A percentile compares a stretch with the other conserved stretches of the same genome.
These are phyloP conservation scores for Rhizophlyctis rosea DNA, from an alignment of 192 early-diverging fungal genomes.

Conservation along the genomic window DNA sequence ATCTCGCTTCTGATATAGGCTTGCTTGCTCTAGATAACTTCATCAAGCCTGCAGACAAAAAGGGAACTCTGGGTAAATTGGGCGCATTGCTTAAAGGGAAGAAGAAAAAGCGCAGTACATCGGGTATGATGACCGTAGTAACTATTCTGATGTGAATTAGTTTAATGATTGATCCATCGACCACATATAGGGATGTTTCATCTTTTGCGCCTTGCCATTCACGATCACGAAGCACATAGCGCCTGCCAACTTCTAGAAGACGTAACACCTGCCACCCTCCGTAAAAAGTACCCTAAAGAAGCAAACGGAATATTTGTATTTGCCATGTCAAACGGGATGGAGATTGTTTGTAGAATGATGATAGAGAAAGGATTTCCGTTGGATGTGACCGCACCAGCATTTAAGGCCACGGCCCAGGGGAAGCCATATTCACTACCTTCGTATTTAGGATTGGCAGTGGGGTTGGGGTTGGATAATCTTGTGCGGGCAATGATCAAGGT, in stretches of 20 bases:
- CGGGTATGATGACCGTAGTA: no score
- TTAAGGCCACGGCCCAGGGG: background rate
- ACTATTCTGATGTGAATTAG: no score
- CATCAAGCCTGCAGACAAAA: constrained; percentile 20
- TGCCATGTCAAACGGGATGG: constrained; percentile 48
- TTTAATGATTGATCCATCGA: no score
- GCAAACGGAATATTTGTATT: constrained; percentile 43
- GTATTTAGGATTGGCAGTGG: constrained; percentile 49
- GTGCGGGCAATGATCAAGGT: constrained; percentile 54
- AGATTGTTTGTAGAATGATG: constrained; percentile 47
- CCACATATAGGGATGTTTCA: constrained; percentile 38
- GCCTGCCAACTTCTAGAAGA: constrained; percentile 41
- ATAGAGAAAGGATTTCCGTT: constrained; percentile 55
- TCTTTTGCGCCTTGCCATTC: constrained; percentile 40
- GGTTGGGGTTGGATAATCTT: constrained; percentile 43
- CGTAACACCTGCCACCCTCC: constrained; percentile 25
- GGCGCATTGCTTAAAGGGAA: constrained; percentile 36
- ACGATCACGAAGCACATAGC: constrained; percentile 28
- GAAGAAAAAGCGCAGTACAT: constrained; percentile 35
- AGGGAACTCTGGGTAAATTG: constrained; percentile 32
- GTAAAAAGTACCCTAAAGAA: constrained; percentile 44
- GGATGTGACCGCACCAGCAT: constrained; percentile 49
- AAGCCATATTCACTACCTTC: constrained; percentile 46
- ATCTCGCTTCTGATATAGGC: background rate
- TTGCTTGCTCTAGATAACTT: background rate